Evolutionary conservation across 768 basidiomycete genomes (phyloP), one percentile per base, ranked within the genome.

Genomic region (Dendrothele bispora): DNA sequence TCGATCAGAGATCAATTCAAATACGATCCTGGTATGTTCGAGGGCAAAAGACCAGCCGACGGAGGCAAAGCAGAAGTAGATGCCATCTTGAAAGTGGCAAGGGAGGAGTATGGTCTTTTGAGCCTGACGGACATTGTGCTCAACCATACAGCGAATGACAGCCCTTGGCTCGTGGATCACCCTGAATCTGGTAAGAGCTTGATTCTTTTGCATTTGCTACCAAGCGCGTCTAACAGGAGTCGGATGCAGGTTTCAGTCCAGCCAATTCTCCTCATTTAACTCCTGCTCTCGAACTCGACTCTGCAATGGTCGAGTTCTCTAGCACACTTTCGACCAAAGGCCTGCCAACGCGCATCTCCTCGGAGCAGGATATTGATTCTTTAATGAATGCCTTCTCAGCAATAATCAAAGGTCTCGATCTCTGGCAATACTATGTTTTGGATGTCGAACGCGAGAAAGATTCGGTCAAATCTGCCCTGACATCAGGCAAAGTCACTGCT

Each of bases 131-230:
- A 99, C 62, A 89, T 99, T 43, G 97, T 99, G 4, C 79, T 98
- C 47, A 99, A 99, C 63, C 97, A 99, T 61, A 98, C 97, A 12
- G 92, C 97, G 6, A 89, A 91, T 61, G 92, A 98, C 61, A 93
- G 86, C 53, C 74, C 83, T 15, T 99, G 95, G 95, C 75, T 99
- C 21, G 62, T 82, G 18, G 83, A 95, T 5, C 97, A 99, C 63
- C 97, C 97, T 1, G 97, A 99, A 77, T 91, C 95, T 49, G 95
- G 94, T 86, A 53, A 51, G 81, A 63, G 4, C 48, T 39, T 29
- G 6, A 14, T n/a, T 21, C 36, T 52, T 25, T 21, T 4, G 21
- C 24, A 35, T 21, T 37, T 43, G 35, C 28, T 26, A 29, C 39
- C 20, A 1, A 42, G 25, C 29, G 37, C 22, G 29, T 35, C 51